Base-by-base conservation (phyloP, 2,329 filamentous ascomycete species). In the Rhynchosporium graminicola region DNA sequence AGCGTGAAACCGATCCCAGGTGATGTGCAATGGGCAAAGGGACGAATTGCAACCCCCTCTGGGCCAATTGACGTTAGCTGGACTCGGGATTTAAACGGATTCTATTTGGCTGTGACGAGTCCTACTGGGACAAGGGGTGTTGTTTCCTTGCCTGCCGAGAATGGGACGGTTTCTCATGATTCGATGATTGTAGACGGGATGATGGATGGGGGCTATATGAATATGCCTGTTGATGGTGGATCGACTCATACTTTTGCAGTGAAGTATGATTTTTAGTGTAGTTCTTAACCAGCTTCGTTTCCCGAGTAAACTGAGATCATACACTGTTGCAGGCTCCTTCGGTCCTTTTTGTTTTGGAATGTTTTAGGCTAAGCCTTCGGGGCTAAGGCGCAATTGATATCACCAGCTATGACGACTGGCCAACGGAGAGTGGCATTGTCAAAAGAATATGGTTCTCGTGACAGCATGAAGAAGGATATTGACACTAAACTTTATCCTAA, bases 11-110 rank as follows among this genome's bases (percentile, higher is more conserved):
- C 80, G 0, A 66, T 73, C 5, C 71, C 72, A 3, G 70, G 71
- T 0, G 71, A 73, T 42, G 59, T 81, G 15, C 71, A 65, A 1
- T 82, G 80, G 79, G 79, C 80, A 0, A 74, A 73, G 46, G 80
- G 79, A 0, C 66, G 72, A 0, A 77, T 82, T 13, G 76, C 77
- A 0, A 80, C 80, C 3, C 78, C 78, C 0, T 65, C 70, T 31
- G 77, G 77, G 0, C 70, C 68, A 3, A 74, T 82, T 3, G 63
- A 42, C 6, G 77, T 80, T 0, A 65, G 70, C 6, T 82, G 80
- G 80, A 68, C 70, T 56, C 68, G 63, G 29, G 48, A 45, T 4
- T 60, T 45, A 15, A 60, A 62, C 12, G 67, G 67, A 0, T 33
- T 79, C 38, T 62, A 59, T 0, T 48, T 80, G n/a, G 67, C 59